Evolutionary conservation across 2,329 filamentous ascomycete species (phyloP).

Genomic region (Colletotrichum liaoningense): DNA sequence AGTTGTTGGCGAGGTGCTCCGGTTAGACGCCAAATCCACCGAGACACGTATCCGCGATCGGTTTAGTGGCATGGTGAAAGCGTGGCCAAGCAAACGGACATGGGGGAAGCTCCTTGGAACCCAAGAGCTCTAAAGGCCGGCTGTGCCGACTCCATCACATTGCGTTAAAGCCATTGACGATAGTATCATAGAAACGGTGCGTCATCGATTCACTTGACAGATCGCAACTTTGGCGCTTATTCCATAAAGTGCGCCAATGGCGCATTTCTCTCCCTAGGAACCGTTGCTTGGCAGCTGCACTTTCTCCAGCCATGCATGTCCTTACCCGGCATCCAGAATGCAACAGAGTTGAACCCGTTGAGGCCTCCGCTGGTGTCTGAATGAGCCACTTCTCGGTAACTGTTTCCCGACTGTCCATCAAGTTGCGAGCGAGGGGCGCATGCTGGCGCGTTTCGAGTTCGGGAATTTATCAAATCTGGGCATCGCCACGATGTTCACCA

Average conservation of each 20-base stretch:
- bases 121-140: slow-evolving; percentile 20
- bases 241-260: neutral
- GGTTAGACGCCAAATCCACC: neutral
- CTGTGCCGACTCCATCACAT: slow-evolving; percentile 6
- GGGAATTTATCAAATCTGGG: neutral
- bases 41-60: slow-evolving; percentile 9
- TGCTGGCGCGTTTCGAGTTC: neutral
- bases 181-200: slow-evolving; percentile 14
- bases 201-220: slow-evolving; percentile 28
- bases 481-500: slow-evolving; percentile 2
- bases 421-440: neutral
- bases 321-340: neutral
- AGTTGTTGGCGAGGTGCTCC: neutral
- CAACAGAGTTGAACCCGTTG: slow-evolving; percentile 1
- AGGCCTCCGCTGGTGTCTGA: slow-evolving; percentile 21
- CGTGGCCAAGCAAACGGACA: slow-evolving; percentile 15
- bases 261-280: slow-evolving; percentile 4
- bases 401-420: neutral
- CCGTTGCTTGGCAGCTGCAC: slow-evolving; percentile 17
- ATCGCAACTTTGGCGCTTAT: slow-evolving; percentile 30
- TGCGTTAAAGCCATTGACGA: neutral
- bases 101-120: slow-evolving; percentile 13
- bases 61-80: slow-evolving; percentile 2
- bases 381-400: neutral
- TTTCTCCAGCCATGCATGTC: neutral